A percentile compares a stretch with the other conserved stretches of the same genome.
These are phyloP conservation scores for Colletotrichum sp. DNA, from an alignment of 2,329 filamentous ascomycete species.

Conservation along the genomic window DNA sequence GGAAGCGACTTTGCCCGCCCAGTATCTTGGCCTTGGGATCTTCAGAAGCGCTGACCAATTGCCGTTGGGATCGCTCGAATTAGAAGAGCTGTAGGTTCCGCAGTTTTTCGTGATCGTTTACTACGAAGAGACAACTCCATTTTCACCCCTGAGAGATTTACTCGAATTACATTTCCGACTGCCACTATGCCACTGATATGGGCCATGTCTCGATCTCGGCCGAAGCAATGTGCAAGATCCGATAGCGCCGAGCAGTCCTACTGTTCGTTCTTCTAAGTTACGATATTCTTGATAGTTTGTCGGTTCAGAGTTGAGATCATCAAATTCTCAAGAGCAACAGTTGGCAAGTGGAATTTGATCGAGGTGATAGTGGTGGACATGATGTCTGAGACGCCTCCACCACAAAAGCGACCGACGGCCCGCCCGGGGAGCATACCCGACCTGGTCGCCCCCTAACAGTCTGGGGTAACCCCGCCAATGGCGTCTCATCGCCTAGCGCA, in stretches of 20 bases:
- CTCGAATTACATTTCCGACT: neutral
- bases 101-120: no score
- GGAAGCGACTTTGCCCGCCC: no score
- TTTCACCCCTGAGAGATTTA: neutral
- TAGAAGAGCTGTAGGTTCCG: no score
- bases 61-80: no score
- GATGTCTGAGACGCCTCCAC: neutral
- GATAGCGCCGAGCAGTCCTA: neutral
- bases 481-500: neutral
- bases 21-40: no score
- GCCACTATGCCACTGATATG: neutral
- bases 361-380: neutral
- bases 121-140: no score
- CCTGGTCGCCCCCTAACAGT: neutral
- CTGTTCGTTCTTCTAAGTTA: fast-evolving
- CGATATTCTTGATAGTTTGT: neutral
- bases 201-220: neutral
- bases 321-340: neutral
- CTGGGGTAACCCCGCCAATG: conserved; percentile 12
- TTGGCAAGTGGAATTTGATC: neutral
- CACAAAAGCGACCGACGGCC: neutral
- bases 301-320: neutral
- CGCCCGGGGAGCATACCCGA: neutral
- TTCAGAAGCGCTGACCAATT: no score
- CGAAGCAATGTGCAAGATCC: neutral